Base-by-base conservation (phyloP, 225 moss, liverwort and hornwort species). In the Rhytidiadelphus loreus region DNA sequence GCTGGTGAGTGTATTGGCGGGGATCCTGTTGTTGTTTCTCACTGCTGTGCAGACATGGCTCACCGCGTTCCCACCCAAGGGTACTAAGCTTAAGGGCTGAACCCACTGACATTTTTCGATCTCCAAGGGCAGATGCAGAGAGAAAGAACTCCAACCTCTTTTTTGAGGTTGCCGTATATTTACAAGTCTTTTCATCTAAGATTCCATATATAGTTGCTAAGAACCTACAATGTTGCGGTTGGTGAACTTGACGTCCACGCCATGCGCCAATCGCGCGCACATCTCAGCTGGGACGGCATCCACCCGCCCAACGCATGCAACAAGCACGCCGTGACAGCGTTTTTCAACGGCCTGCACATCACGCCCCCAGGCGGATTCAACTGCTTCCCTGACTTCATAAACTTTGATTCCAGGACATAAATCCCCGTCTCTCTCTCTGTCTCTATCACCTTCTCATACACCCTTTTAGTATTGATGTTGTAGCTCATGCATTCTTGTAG, bases 261-360 rank as follows among this genome's bases (percentile, higher is more conserved):
- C 93, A 39, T 85, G 93, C 89, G 73, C 90, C 66, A 52, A 91
- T 77, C 91, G 88, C 28, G 83, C 88, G 86, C 80, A 37, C 87
- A 90, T 85, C 79, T 93, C 32, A 94, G 91, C 80, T 95, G 93
- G 94, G 95, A 95, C 78, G 95, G 95, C 84, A 90, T 93, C 81
- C 95, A 95, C 84, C 60, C 87, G 58, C 92, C 95, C 48, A 86
- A 94, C 85, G 69, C 94, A 9, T 77, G 93, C 82, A 92, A 89
- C 88, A 94, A 92, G 79, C 91, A 90, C 50, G 94, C 89, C 1
- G 92, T 79, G 16, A 90, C 90, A 3, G 88, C 88, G 22, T 84
- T 95, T n/a, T 90, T 95, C 52, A 35, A n/a, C 16, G 95, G 93
- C 76, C 62, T 77, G 85, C 87, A 90, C 87, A 90, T 95, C 88